Evolutionary conservation across 805 yeast genomes (phyloP).

Genomic region (Citeromyces nyonsensis): DNA sequence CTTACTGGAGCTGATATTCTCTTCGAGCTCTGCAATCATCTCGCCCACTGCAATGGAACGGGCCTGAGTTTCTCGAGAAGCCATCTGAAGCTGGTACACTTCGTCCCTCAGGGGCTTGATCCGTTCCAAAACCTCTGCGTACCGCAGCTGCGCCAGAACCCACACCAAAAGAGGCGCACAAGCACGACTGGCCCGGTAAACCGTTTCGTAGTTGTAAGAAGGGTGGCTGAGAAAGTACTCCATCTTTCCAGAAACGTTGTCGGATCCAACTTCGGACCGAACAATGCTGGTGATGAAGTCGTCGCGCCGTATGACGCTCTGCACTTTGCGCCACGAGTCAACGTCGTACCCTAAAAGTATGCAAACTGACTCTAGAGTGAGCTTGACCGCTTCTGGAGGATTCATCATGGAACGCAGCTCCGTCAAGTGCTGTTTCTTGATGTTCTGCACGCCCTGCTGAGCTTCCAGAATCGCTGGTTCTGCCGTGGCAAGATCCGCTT

Average conservation of each 20-base stretch:
- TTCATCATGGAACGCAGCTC: constrained; percentile 81
- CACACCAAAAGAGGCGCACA: constrained; percentile 86
- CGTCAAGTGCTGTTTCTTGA: constrained; percentile 82
- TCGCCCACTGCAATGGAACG: constrained; percentile 64
- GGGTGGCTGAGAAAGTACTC: constrained; percentile 47
- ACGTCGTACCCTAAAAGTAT: constrained; percentile 59
- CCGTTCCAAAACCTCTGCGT: constrained; percentile 50
- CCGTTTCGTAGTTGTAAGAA: constrained; percentile 56
- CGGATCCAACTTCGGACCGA: constrained; percentile 23
- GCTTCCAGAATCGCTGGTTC: constrained; percentile 83
- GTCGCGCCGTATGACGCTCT: constrained; percentile 63
- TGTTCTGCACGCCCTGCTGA: constrained; percentile 77
- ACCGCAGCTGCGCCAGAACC: constrained; percentile 84
- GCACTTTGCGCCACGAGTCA: constrained; percentile 69
- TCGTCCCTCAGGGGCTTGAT: constrained; percentile 66
- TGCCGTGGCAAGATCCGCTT: constrained; percentile 52
- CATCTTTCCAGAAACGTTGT: constrained; percentile 46
- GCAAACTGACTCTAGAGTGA: constrained; percentile 82
- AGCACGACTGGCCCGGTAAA: constrained; percentile 83
- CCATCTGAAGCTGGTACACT: constrained; percentile 40
- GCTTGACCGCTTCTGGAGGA: constrained; percentile 80
- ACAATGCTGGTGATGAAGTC: constrained; percentile 81
- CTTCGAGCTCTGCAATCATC: constrained; percentile 65
- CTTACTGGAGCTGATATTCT: constrained; percentile 54
- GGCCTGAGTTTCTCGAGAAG: constrained; percentile 45